Base-by-base conservation (phyloP, 108 stramenopile genomes). In the Conticribra weissflogii region DNA sequence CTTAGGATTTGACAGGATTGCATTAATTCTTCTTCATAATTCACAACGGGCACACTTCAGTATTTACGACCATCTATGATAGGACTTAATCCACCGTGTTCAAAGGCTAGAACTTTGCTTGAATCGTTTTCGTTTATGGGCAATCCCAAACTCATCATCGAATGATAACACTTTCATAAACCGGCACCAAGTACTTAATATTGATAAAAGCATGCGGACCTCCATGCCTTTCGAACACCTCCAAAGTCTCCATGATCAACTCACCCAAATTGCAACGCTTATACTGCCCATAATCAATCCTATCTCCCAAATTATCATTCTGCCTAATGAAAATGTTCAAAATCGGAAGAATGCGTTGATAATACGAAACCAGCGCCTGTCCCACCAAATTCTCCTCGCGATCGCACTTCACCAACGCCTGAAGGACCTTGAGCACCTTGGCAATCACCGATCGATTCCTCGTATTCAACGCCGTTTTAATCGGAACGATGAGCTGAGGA, bases 401-500 rank as follows among this genome's bases (percentile, higher is more conserved):
- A 73, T 92, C 92, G 57, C 90, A 89, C 21, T 72, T 82, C 18
- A 95, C 94, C 14, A 95, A 86, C 49, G 86, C 85, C 72, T 95
- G 94, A 9, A 95, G 76, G 33, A 95, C 86, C 72, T 92, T 90
- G 36, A 95, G 77, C 7, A 92, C 92, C 69, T 93, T 92, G 29
- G 91, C 91, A 62, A 95, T 92, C 53, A 95, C 94, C n/a, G 64
- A 72, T 60, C 77, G 65, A 65, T 89, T 63, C 36, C 94, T 81
- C 36, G 94, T 95, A 83, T 93, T 93, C 33, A 95, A 78, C 8
- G 94, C 94, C 29, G 88, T 93, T 66, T 95, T 95, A 70, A 95
- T 85, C 50, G 94, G 94, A 54, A 95, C 88, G 59, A 95, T 90
- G 44, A 95, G 71, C 71, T 92, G 92, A 30, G 94, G 94, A 64